These are phyloP conservation scores for Trichocladium antarcticum DNA, from an alignment of 495 filamentous ascomycete genomes.

Conservation along the genomic window DNA sequence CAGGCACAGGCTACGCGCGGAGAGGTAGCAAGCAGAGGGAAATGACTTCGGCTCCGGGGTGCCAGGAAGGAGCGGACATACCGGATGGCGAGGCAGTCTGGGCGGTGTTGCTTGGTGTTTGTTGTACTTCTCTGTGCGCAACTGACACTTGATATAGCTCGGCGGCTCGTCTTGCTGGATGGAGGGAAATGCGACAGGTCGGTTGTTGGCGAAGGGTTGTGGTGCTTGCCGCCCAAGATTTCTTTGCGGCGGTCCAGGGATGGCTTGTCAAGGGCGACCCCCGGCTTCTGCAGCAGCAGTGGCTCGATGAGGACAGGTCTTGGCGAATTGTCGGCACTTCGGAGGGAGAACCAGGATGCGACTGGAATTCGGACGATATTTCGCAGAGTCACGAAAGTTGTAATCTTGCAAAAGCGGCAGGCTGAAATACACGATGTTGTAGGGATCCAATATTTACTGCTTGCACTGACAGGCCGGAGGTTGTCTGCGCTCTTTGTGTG, in stretches of 20 bases:
- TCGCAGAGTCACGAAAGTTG: too few species aligned
- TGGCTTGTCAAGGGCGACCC: background rate
- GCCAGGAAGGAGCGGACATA: background rate
- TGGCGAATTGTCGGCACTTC: background rate
- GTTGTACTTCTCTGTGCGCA: background rate
- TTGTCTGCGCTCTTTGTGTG: background rate
- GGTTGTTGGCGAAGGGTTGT: background rate
- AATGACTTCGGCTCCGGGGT: background rate
- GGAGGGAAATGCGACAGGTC: background rate
- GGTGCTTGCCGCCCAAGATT: constrained; percentile 8
- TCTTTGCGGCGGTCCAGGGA: background rate
- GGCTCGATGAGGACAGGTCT: background rate
- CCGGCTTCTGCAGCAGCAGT: background rate
- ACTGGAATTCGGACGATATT: too few species aligned
- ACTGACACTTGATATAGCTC: background rate
- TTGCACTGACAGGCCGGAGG: too few species aligned
- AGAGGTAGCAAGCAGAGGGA: background rate
- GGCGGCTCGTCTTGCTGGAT: background rate
- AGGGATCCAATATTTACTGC: too few species aligned
- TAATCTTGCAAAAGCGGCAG: too few species aligned
- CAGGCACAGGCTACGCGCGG: background rate
- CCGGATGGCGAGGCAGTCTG: constrained; percentile 1
- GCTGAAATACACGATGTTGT: too few species aligned
- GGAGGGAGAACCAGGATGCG: too few species aligned
- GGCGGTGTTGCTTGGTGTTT: background rate